Conservation (phyloP, 345 rosid species). For the Gossypium ekmanianum region DNA sequence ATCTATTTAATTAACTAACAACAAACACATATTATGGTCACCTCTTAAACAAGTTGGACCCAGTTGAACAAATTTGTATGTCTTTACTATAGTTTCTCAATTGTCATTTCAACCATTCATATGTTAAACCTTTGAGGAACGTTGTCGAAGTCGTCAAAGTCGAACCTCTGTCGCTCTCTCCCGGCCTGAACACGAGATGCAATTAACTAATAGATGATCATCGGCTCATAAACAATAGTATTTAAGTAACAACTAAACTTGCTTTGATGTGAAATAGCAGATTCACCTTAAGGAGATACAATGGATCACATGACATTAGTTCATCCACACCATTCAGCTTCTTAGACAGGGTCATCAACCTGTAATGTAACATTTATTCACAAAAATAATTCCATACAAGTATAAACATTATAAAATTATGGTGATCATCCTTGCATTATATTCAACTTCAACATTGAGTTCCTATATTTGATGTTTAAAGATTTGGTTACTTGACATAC, state of each 20-base stretch:
- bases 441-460: not conserved
- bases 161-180: slow-evolving; percentile 82
- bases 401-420: too few relatives aligned
- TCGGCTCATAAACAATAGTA: slow-evolving; percentile 11
- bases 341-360: slow-evolving; percentile 81
- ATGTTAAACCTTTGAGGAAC: slow-evolving; percentile 84
- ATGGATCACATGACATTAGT: slow-evolving; percentile 66
- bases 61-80: not conserved
- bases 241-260: not conserved
- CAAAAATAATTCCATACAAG: not conserved
- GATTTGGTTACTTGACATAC: not conserved
- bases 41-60: slow-evolving; percentile 15
- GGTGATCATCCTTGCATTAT: not conserved
- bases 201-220: not conserved
- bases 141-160: slow-evolving; percentile 79
- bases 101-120: slow-evolving; percentile 24
- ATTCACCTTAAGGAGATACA: slow-evolving; percentile 73
- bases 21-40: not conserved
- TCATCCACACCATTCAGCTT: slow-evolving; percentile 80
- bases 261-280: not conserved
- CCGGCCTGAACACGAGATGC: slow-evolving; percentile 49
- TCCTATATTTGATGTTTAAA: not conserved
- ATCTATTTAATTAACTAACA: not conserved
- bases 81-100: slow-evolving; percentile 2
- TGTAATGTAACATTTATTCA: slow-evolving; percentile 25